A percentile compares a stretch with the other conserved stretches of the same genome.
These are phyloP conservation scores for Mortierella sp. DNA, from an alignment of 371 early-diverging fungal species.

Conservation along the genomic window DNA sequence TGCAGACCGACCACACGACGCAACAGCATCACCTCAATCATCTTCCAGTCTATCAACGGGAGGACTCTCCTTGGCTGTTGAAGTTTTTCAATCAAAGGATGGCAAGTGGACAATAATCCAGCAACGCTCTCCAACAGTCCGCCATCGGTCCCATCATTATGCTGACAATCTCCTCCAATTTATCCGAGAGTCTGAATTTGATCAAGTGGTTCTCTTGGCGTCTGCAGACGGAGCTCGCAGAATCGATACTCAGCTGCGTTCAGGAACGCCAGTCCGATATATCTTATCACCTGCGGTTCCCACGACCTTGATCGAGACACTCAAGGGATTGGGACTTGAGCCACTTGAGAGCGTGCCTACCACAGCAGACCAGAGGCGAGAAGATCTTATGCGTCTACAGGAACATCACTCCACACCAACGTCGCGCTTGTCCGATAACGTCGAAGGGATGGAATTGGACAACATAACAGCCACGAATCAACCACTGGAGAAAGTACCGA, in stretches of 20 bases:
- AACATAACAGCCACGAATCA: slow-evolving; percentile 11
- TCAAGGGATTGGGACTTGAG: slow-evolving; percentile 16
- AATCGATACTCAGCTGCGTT: slow-evolving; percentile 70
- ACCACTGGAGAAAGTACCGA: slow-evolving; percentile 45
- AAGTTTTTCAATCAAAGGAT: slow-evolving; percentile 70
- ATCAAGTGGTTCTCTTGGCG: slow-evolving; percentile 69
- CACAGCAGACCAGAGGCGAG: slow-evolving; percentile 26
- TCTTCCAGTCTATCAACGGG: slow-evolving; percentile 17
- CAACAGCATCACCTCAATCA: background rate
- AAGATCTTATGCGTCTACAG: slow-evolving; percentile 12
- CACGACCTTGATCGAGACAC: slow-evolving; percentile 7
- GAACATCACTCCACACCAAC: slow-evolving; percentile 20
- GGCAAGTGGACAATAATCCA: slow-evolving; percentile 69
- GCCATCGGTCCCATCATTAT: slow-evolving; percentile 37
- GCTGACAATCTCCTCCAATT: slow-evolving; percentile 58
- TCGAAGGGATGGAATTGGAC: slow-evolving; percentile 58
- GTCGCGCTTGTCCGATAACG: slow-evolving; percentile 12
- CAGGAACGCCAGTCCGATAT: slow-evolving; percentile 52
- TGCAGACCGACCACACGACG: slow-evolving; percentile 29
- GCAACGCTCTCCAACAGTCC: slow-evolving; percentile 68
- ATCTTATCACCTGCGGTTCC: slow-evolving; percentile 26
- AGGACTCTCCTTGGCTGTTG: slow-evolving; percentile 35
- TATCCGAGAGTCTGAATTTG: slow-evolving; percentile 63
- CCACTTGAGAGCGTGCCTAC: slow-evolving; percentile 29
- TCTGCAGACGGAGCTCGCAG: slow-evolving; percentile 80